phyloP scores from a whole-genome alignment of 495 filamentous ascomycete species.

The Umbilicaria muhlenbergii region DNA sequence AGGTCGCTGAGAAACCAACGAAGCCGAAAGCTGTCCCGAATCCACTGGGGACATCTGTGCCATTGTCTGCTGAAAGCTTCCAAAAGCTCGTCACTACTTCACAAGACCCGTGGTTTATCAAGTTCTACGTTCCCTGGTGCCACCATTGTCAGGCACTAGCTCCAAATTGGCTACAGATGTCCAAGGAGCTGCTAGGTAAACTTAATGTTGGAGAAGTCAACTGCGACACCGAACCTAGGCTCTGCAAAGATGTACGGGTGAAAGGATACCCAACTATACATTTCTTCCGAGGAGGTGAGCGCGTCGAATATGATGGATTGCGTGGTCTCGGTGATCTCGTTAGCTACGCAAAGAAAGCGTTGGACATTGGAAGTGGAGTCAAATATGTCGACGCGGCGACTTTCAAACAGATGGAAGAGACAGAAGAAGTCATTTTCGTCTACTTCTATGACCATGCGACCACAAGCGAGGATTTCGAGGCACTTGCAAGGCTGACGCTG shows the following conservation, averaged over 20 bases:
- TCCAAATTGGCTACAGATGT: slow-evolving; percentile 79
- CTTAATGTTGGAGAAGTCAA: slow-evolving; percentile 95
- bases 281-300: slow-evolving; percentile 85
- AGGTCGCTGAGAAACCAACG: slow-evolving; percentile 24
- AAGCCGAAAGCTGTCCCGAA: slow-evolving; percentile 44
- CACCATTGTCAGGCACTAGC: slow-evolving; percentile 85
- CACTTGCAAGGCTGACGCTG: slow-evolving; percentile 71
- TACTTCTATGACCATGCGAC: slow-evolving; percentile 97
- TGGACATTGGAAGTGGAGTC: slow-evolving; percentile 61
- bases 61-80: slow-evolving; percentile 74
- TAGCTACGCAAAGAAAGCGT: slow-evolving; percentile 70
- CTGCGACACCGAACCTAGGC: slow-evolving; percentile 65
- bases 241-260: slow-evolving; percentile 80
- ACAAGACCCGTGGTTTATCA: slow-evolving; percentile 91
- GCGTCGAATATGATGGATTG: slow-evolving; percentile 83
- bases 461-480: slow-evolving; percentile 76
- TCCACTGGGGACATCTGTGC: slow-evolving; percentile 51
- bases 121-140: slow-evolving; percentile 98
- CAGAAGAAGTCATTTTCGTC: slow-evolving; percentile 85
- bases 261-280: slow-evolving; percentile 73
- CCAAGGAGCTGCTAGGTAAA: slow-evolving; percentile 69
- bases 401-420: slow-evolving; percentile 79
- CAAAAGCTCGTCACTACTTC: slow-evolving; percentile 72
- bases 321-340: slow-evolving; percentile 86
- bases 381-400: slow-evolving; percentile 58